Evolutionary conservation across 495 filamentous ascomycete species (phyloP), one percentile per base, ranked within the genome.

Genomic region (Neurospora sp.): DNA sequence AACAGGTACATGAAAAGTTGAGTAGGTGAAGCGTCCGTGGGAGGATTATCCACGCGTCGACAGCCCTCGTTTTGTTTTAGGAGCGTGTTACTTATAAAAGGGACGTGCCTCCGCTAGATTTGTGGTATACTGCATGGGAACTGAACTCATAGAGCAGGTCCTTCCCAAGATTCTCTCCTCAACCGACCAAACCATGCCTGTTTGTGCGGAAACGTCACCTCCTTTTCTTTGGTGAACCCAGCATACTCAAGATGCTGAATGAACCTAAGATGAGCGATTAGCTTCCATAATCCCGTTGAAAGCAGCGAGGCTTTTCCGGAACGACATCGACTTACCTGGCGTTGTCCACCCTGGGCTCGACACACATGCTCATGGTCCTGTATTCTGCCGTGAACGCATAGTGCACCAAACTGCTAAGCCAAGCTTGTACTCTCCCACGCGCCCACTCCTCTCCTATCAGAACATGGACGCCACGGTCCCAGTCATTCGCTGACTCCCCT

Each of bases 301-400:
- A 61, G 4, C 48, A 61, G 20, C 12, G 22, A 61, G 22, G 0
- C 11, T 31, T 14, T 3, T 18, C 7, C 14, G 22, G 35, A 27
- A 16, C 12, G 53, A 18, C 18, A 61, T 61, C 14, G 53, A 87
- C 89, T 81, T 79, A 97, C 94, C 92, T 96, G 69, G 84, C 79
- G 81, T 98, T 98, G 82, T 99, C 96, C 14, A 98, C 88, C 81
- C 96, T 88, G 12, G 96, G 96, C 82, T 99, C 96, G 77, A 98
- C 78, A 76, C 92, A 86, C 37, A 98, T 87, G 42, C 87, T 88
- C 83, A 93, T 88, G 14, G 96, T 98, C 75, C 96, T 85, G 73
- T 89, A 85, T 83, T 99, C 96, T 10, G 90, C 85, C 76, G 92
- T 80, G 80, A 92, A 96, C 72, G 89, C 89, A 83, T 91, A 92